Evolutionary conservation across 345 rosid species (phyloP).

Genomic region (Syzygium oleosum): DNA sequence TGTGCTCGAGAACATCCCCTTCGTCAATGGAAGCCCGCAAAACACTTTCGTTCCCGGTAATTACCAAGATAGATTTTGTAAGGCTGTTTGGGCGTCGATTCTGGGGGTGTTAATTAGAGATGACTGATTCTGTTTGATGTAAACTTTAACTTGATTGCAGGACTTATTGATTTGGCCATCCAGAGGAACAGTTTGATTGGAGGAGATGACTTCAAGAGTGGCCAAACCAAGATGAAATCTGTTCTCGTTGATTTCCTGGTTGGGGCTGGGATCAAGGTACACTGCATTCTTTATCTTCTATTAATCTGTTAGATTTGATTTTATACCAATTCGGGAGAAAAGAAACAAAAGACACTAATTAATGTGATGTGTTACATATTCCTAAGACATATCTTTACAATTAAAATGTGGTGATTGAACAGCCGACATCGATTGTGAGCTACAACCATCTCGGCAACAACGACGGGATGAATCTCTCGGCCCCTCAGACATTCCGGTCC

Average conservation of each 20-base stretch:
- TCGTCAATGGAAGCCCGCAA: constrained; percentile 98
- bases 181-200: constrained; percentile 80
- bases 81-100: neutral
- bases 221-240: constrained; percentile 99
- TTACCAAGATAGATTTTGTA: neutral
- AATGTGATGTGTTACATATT: neutral
- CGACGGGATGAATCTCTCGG: constrained; percentile 96
- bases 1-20: constrained; percentile 76
- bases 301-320: neutral
- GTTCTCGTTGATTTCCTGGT: constrained; percentile 93
- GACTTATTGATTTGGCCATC: constrained; percentile 89
- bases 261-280: constrained; percentile 96
- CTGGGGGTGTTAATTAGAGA: neutral
- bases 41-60: constrained; percentile 97
- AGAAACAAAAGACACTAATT: neutral
- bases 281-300: neutral
- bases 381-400: neutral
- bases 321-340: neutral
- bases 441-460: constrained; percentile 97
- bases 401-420: neutral
- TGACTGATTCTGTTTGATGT: neutral
- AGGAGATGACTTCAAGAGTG: constrained; percentile 99
- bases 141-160: constrained; percentile 16
- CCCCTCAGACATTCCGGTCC: constrained; percentile 94
- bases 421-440: constrained; percentile 98